phyloP scores from a whole-genome alignment of 225 moss, liverwort and hornwort species.

The Ulota crispa region DNA sequence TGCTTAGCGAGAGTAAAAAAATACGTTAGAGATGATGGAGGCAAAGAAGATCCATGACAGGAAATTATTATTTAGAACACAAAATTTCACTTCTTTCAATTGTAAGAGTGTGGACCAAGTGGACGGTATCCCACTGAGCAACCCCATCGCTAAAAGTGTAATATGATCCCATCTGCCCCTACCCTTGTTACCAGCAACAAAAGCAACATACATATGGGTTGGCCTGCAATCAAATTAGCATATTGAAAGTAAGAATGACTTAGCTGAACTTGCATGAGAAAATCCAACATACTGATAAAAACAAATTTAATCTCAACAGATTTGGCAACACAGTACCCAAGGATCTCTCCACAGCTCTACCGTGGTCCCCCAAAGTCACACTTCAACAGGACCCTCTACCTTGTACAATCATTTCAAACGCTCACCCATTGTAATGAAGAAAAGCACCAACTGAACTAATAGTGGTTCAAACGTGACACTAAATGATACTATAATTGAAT shows the following conservation, averaged over 20 bases:
- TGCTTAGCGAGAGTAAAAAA: too few species aligned
- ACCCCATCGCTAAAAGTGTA: not conserved
- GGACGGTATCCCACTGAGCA: constrained; percentile 16
- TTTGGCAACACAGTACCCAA: not conserved
- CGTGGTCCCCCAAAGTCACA: too few species aligned
- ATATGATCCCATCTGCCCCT: too few species aligned
- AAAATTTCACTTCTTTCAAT: constrained; percentile 1
- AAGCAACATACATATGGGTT: too few species aligned
- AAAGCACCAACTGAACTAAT: too few species aligned
- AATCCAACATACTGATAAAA: not conserved
- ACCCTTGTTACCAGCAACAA: too few species aligned
- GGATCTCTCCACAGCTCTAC: too few species aligned
- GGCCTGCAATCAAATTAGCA: too few species aligned
- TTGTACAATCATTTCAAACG: not conserved
- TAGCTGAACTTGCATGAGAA: not conserved
- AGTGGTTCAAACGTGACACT: not conserved
- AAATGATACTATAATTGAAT: not conserved
- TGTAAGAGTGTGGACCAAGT: constrained; percentile 18
- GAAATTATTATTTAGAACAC: constrained; percentile 2
- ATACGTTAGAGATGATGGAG: too few species aligned
- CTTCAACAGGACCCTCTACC: not conserved
- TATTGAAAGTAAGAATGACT: too few species aligned
- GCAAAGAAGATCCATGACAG: not conserved
- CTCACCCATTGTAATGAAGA: too few species aligned
- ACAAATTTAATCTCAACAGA: not conserved